Percentiles rank a stretch among this genome's conserved stretches.
Conservation (phyloP, 2,329 filamentous ascomycete genomes). For the Emergomyces africanus region DNA sequence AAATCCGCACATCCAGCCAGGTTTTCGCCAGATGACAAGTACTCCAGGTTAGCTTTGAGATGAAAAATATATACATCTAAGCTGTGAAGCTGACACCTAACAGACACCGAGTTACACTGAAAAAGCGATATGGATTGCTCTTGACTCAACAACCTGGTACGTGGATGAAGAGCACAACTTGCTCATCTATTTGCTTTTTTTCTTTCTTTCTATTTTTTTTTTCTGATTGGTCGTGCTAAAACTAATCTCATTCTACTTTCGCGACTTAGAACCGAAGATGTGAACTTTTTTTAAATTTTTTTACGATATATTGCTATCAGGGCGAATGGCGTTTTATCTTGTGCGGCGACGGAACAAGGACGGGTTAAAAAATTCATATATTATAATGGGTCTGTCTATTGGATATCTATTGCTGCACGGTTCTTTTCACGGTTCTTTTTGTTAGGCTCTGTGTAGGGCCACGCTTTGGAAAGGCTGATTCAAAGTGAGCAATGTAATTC, state of each 20-base stretch:
- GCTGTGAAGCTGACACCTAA: background rate
- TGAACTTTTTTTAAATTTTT: constrained; percentile 13
- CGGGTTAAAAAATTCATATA: constrained; percentile 1
- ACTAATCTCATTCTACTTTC: constrained; percentile 5
- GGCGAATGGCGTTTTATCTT: constrained; percentile 10
- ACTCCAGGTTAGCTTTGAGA: constrained; percentile 50
- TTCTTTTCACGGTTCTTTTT: background rate
- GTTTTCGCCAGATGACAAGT: constrained; percentile 98
- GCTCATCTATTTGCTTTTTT: background rate
- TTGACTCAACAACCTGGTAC: constrained; percentile 60
- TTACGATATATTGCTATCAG: constrained; percentile 2
- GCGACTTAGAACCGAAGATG: constrained; percentile 21
- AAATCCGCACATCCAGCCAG: constrained; percentile 92
- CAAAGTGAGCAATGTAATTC: background rate
- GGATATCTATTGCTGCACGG: background rate
- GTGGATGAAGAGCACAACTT: constrained; percentile 11
- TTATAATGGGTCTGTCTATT: background rate
- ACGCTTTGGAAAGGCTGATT: background rate
- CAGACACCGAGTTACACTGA: constrained; percentile 84
- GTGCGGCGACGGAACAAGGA: background rate
- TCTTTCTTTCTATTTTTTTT: no score
- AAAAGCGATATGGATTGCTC: constrained; percentile 82
- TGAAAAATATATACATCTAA: background rate
- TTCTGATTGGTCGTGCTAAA: background rate
- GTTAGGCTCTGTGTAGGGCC: background rate